Base-by-base conservation (phyloP, 495 filamentous ascomycete species). In the Penicillium macrosclerotiorum region DNA sequence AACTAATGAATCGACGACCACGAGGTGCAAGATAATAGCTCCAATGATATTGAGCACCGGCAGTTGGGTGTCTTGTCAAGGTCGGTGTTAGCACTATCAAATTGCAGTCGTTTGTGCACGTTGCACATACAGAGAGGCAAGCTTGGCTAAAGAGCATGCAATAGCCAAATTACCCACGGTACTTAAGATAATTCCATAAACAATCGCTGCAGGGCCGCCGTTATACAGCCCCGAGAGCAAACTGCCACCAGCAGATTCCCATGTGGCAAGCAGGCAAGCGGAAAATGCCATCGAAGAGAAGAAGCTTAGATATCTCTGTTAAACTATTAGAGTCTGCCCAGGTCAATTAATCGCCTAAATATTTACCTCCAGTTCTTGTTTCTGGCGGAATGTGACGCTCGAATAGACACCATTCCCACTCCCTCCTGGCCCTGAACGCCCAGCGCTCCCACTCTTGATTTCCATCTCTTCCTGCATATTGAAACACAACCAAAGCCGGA, bases 21-120 rank as follows among this genome's bases (percentile, higher is more conserved):
- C 52, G 32, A 27, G 73, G 72, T 9, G 72, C 71, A 32, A 76
- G 63, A 29, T 73, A 54, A 44, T 62, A 59, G 4, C 62, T 65
- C 72, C 72, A 75, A 43, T 74, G 67, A 59, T 76, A 76, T 51
- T 78, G 73, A 16, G 68, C 71, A 27, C 61, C 62, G 8, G 57
- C 62, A 16, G 60, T 61, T 12, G 72, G 59, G 32, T 63, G 52
- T 45, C 65, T n/a, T 63, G 30, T 42, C 23, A 11, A 37, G 18
- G 13, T 38, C 13, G 29, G 37, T 22, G 22, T 51, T 22, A 51
- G 47, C 47, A n/a, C 9, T n/a, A 16, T 14, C n/a, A 13, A 5
- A 29, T 24, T 8, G 2, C 27, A 38, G 14, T 25, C 11, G 30
- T 33, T 45, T 22, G 1, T 4, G 4, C 18, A 48, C 63, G 1